Percentiles rank a stretch among this genome's conserved stretches.
These are phyloP conservation scores for Quercus parvula DNA, from an alignment of 306 rosid species.

Conservation along the genomic window DNA sequence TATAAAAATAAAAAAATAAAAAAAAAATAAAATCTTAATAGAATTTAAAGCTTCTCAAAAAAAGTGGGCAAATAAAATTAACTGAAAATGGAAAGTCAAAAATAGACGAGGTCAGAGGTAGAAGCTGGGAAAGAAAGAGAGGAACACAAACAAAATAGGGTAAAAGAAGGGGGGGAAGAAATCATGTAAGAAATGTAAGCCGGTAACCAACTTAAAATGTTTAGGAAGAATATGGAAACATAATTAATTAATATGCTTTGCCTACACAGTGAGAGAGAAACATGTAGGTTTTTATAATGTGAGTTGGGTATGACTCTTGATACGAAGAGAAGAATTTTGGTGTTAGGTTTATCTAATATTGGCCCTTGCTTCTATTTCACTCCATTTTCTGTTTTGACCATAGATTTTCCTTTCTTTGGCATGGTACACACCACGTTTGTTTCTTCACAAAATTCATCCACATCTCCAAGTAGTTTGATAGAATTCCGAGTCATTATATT, in stretches of 20 bases:
- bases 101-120: too few species aligned
- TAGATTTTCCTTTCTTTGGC: conserved; percentile 1
- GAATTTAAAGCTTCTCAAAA: too few species aligned
- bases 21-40: too few species aligned
- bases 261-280: conserved; percentile 8
- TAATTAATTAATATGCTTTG: background rate
- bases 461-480: background rate
- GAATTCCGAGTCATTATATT: background rate
- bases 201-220: background rate
- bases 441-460: background rate
- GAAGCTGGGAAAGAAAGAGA: background rate
- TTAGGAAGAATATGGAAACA: background rate
- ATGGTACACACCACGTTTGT: background rate
- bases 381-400: conserved; percentile 45
- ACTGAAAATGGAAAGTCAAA: too few species aligned
- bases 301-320: conserved; percentile 41
- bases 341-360: conserved; percentile 49
- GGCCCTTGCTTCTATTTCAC: conserved; percentile 36
- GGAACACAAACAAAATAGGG: background rate
- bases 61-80: too few species aligned
- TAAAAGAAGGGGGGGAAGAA: background rate
- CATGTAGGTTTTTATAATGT: conserved; percentile 18
- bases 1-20: too few species aligned
- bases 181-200: background rate
- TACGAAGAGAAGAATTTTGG: conserved; percentile 11